Conservation (phyloP, 2,329 filamentous ascomycete genomes). For the Emmonsiellopsis sp. region DNA sequence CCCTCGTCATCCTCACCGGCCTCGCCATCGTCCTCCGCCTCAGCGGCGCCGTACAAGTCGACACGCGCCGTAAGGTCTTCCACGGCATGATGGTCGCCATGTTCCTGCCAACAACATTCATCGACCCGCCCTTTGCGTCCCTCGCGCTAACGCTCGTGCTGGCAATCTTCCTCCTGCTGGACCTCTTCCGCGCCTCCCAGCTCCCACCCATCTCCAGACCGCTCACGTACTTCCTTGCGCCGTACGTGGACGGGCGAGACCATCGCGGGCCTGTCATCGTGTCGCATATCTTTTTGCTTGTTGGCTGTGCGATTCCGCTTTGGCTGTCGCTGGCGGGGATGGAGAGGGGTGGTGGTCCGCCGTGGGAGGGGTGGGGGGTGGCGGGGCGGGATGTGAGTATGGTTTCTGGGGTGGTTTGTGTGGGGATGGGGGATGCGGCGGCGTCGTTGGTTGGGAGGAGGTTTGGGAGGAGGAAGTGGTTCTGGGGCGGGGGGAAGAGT, state of each 20-base stretch:
- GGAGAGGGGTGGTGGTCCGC: slow-evolving; percentile 45
- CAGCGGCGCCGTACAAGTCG: slow-evolving; percentile 74
- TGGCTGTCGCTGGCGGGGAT: slow-evolving; percentile 77
- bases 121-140: slow-evolving; percentile 77
- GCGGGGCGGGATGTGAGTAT: slow-evolving; percentile 69
- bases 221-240: slow-evolving; percentile 76
- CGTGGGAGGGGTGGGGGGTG: slow-evolving; percentile 67
- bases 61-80: slow-evolving; percentile 93
- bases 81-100: slow-evolving; percentile 98
- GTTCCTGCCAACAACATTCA: slow-evolving; percentile 76
- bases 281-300: slow-evolving; percentile 88
- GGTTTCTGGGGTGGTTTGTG: slow-evolving; percentile 86
- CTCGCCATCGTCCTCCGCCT: slow-evolving; percentile 66
- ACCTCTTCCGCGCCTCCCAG: slow-evolving; percentile 82
- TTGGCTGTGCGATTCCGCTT: slow-evolving; percentile 88
- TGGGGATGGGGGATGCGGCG: slow-evolving; percentile 89
- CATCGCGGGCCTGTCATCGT: slow-evolving; percentile 90
- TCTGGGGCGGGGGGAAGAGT: slow-evolving; percentile 94
- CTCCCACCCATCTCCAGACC: slow-evolving; percentile 81
- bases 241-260: slow-evolving; percentile 90
- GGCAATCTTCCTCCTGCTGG: slow-evolving; percentile 76
- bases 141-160: slow-evolving; percentile 73
- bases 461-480: slow-evolving; percentile 82
- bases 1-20: slow-evolving; percentile 59
- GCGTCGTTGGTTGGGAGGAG: slow-evolving; percentile 82